These are phyloP conservation scores for Torulaspora maleeae DNA, from an alignment of 805 yeast genomes.

Conservation along the genomic window DNA sequence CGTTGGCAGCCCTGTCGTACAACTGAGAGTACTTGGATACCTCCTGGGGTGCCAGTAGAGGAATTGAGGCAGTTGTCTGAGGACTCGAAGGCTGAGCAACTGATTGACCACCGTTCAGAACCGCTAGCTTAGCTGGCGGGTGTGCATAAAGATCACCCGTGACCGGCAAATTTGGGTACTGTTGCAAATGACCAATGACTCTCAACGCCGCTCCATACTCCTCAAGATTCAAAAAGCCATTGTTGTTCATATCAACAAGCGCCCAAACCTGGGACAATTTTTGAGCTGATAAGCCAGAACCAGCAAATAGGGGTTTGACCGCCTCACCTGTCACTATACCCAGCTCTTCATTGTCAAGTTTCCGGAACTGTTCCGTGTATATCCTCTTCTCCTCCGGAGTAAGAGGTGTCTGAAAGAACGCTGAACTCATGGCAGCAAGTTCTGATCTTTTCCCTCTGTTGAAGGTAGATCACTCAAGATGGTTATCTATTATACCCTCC, in stretches of 20 bases:
- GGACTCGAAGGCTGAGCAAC: slow-evolving; percentile 48
- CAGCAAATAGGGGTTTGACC: slow-evolving; percentile 77
- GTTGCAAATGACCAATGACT: slow-evolving; percentile 85
- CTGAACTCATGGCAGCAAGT: slow-evolving; percentile 19
- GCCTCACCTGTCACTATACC: slow-evolving; percentile 87
- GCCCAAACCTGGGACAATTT: slow-evolving; percentile 91
- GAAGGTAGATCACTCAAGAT: not conserved
- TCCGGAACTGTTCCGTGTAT: slow-evolving; percentile 70
- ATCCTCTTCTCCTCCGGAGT: slow-evolving; percentile 71
- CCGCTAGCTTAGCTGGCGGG: slow-evolving; percentile 32
- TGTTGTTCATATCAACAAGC: slow-evolving; percentile 80
- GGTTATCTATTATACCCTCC: not conserved
- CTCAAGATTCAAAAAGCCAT: slow-evolving; percentile 74
- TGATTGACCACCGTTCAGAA: slow-evolving; percentile 52
- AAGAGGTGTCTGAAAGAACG: slow-evolving; percentile 37
- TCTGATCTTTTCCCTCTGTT: not conserved
- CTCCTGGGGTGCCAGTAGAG: slow-evolving; percentile 54
- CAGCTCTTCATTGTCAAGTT: slow-evolving; percentile 70
- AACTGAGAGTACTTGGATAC: slow-evolving; percentile 61
- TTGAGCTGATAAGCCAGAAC: slow-evolving; percentile 74
- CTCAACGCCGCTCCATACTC: slow-evolving; percentile 87
- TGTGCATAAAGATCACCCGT: slow-evolving; percentile 39
- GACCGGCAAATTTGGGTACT: slow-evolving; percentile 43
- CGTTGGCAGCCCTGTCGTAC: slow-evolving; percentile 55
- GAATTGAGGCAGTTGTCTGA: slow-evolving; percentile 32